Evolutionary conservation across 139 green algal genomes (phyloP).

Genomic region (Coelastrella sp.): DNA sequence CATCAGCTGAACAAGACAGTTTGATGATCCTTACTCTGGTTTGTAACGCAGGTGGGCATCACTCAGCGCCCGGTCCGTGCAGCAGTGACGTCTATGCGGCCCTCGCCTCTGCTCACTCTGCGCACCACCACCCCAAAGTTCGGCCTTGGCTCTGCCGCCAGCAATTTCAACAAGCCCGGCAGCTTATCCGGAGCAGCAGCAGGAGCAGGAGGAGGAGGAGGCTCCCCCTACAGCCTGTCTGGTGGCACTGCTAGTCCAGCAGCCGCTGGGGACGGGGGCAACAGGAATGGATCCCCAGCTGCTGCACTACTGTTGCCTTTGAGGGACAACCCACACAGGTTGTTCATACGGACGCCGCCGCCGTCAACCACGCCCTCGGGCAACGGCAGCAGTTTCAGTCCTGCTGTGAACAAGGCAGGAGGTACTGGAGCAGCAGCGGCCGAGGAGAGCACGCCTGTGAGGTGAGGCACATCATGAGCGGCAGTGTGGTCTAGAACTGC

Average conservation of each 20-base stretch:
- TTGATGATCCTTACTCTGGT: neutral
- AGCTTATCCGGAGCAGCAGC: neutral
- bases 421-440: neutral
- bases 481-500: neutral
- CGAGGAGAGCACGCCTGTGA: conserved; percentile 7
- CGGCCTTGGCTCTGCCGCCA: conserved; percentile 58
- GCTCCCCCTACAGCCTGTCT: neutral
- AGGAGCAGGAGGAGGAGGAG: neutral
- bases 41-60: conserved; percentile 74
- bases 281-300: conserved; percentile 3
- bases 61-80: conserved; percentile 56
- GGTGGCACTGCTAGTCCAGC: conserved; percentile 12
- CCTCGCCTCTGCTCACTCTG: conserved; percentile 68
- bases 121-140: conserved; percentile 71
- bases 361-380: conserved; percentile 51
- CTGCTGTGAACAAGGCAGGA: neutral
- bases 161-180: neutral
- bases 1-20: too few relatives aligned
- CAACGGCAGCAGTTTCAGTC: conserved; percentile 36
- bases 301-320: conserved; percentile 67
- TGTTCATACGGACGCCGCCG: conserved; percentile 85
- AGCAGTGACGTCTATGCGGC: conserved; percentile 41
- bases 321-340: conserved; percentile 81
- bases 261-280: conserved; percentile 11
- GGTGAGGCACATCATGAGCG: neutral